Evolutionary conservation across 2,329 filamentous ascomycete species (phyloP).

Genomic region (Pestalotiopsis sp.): DNA sequence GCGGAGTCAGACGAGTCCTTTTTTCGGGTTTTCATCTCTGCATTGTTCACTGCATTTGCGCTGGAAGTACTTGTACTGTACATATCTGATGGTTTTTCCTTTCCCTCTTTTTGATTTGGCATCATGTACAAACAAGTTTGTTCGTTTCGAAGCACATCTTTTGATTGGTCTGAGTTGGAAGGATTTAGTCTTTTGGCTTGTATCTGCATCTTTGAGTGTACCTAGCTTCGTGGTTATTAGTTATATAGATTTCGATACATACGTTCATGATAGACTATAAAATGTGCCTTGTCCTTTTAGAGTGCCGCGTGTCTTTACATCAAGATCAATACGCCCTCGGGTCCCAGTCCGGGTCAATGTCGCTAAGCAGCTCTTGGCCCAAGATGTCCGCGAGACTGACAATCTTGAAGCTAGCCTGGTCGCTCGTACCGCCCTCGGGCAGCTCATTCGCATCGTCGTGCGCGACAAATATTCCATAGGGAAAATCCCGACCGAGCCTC

Average conservation of each 20-base stretch:
- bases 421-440: slow-evolving; percentile 42
- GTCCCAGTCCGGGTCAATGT: slow-evolving; percentile 40
- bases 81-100: background rate
- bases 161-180: background rate
- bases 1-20: slow-evolving; percentile 1
- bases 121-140: background rate
- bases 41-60: slow-evolving; percentile 2
- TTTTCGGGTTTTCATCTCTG: background rate
- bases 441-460: slow-evolving; percentile 56
- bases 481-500: slow-evolving; percentile 40
- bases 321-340: slow-evolving; percentile 27
- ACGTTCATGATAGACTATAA: background rate
- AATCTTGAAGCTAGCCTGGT: slow-evolving; percentile 51
- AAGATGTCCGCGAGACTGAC: slow-evolving; percentile 41
- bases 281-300: background rate
- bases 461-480: slow-evolving; percentile 46
- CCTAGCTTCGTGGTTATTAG: background rate
- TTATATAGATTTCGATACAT: slow-evolving; percentile 7
- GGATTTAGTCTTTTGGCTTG: background rate
- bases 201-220: background rate
- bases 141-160: background rate
- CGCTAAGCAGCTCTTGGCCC: slow-evolving; percentile 32
- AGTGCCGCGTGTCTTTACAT: background rate
- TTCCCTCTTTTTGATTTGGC: background rate
- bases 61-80: background rate